Percentiles rank a stretch among this genome's conserved stretches.
Conservation (phyloP, 2,329 filamentous ascomycete genomes). For the Diplodia sapinea region DNA sequence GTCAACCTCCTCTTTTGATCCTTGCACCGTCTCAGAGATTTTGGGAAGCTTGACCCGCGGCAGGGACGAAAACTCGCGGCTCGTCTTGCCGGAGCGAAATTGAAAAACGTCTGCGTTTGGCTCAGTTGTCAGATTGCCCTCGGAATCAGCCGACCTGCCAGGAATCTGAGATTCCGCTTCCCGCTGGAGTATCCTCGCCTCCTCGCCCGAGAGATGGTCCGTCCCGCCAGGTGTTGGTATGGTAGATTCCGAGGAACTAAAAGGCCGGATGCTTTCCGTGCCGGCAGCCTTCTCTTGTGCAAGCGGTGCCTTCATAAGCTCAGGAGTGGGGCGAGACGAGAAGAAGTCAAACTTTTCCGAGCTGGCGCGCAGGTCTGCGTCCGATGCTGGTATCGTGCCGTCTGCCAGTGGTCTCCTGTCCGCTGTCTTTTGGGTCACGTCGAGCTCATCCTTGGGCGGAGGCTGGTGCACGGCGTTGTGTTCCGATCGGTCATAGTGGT, state of each 20-base stretch:
- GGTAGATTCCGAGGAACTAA: slow-evolving; percentile 49
- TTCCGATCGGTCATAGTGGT: slow-evolving; percentile 55
- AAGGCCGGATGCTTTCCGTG: slow-evolving; percentile 43
- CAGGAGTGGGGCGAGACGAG: slow-evolving; percentile 41
- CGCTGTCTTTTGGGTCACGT: slow-evolving; percentile 55
- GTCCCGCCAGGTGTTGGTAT: slow-evolving; percentile 46
- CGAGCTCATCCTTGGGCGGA: slow-evolving; percentile 48
- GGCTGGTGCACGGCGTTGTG: slow-evolving; percentile 50
- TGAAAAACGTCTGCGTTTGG: slow-evolving; percentile 64
- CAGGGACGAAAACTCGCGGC: slow-evolving; percentile 58
- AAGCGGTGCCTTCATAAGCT: slow-evolving; percentile 47
- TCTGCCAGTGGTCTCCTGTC: slow-evolving; percentile 54
- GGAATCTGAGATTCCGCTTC: slow-evolving; percentile 61
- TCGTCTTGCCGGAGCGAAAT: slow-evolving; percentile 54
- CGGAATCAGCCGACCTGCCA: slow-evolving; percentile 52
- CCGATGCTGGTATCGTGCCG: slow-evolving; percentile 55
- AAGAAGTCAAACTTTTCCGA: slow-evolving; percentile 45
- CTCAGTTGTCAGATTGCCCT: slow-evolving; percentile 43
- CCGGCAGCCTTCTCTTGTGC: slow-evolving; percentile 36
- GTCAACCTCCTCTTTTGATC: slow-evolving; percentile 48
- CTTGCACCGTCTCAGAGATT: slow-evolving; percentile 55
- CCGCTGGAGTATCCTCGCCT: slow-evolving; percentile 55
- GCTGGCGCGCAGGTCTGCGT: slow-evolving; percentile 39
- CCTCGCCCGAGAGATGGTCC: slow-evolving; percentile 46
- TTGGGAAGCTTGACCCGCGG: slow-evolving; percentile 63